phyloP scores from a whole-genome alignment of 148 eudicot species.

The Cornus florida region DNA sequence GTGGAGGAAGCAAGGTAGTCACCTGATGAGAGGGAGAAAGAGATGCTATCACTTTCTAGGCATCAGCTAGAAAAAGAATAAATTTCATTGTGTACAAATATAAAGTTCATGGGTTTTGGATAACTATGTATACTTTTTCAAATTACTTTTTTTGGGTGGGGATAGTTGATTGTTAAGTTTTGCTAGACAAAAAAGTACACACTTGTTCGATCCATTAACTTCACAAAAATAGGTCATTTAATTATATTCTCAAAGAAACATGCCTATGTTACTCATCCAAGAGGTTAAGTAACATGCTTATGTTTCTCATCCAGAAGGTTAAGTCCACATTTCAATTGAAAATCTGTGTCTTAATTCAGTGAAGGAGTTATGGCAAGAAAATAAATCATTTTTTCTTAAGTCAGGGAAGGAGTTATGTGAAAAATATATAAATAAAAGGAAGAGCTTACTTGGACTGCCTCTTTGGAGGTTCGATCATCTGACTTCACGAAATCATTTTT shows the following conservation, averaged over 20 bases:
- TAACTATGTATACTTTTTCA: no score
- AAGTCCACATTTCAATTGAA: background rate
- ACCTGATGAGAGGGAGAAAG: constrained; percentile 38
- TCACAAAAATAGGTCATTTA: background rate
- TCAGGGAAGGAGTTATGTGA: background rate
- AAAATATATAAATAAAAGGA: background rate
- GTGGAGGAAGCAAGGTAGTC: constrained; percentile 59
- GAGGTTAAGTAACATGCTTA: background rate
- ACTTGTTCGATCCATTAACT: background rate
- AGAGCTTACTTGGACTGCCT: constrained; percentile 44
- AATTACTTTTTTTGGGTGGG: background rate
- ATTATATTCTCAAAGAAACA: no score
- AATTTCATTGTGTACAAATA: background rate
- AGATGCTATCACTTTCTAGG: background rate
- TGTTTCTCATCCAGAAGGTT: background rate
- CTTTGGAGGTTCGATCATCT: constrained; percentile 45
- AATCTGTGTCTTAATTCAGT: background rate
- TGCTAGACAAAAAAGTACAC: background rate
- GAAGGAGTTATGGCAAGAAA: background rate
- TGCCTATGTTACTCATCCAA: no score
- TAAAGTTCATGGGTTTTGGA: background rate
- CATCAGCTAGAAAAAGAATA: background rate
- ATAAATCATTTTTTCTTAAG: background rate
- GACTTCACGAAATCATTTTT: constrained; percentile 33
- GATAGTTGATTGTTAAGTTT: background rate